These are phyloP conservation scores for Ceratocystis smalleyi DNA, from an alignment of 2,329 filamentous ascomycete species.

Conservation along the genomic window DNA sequence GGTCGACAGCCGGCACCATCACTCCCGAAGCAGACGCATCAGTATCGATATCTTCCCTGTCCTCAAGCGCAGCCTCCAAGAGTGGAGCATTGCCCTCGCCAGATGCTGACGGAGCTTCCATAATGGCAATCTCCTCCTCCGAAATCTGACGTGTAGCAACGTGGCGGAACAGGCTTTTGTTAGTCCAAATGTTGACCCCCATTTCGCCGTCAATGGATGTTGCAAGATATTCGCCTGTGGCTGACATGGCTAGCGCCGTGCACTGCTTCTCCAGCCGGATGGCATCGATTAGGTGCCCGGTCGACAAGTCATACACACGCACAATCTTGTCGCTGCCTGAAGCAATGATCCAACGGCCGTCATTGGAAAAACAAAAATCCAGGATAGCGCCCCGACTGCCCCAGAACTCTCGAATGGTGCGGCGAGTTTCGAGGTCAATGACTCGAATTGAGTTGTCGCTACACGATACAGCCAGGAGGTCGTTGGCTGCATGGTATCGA, in stretches of 20 bases:
- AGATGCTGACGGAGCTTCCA: constrained; percentile 57
- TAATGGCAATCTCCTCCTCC: constrained; percentile 52
- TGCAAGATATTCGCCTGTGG: constrained; percentile 85
- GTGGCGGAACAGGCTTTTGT: constrained; percentile 78
- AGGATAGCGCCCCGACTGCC: constrained; percentile 58
- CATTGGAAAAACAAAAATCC: constrained; percentile 77
- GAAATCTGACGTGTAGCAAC: constrained; percentile 73
- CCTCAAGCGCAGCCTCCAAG: constrained; percentile 30
- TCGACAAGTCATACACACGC: constrained; percentile 88
- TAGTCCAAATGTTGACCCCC: constrained; percentile 92
- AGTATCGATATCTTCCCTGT: constrained; percentile 44
- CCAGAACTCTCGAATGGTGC: constrained; percentile 85
- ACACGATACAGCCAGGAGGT: constrained; percentile 76
- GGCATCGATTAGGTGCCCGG: constrained; percentile 85
- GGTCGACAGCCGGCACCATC: constrained; percentile 46
- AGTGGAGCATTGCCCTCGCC: constrained; percentile 66
- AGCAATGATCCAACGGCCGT: constrained; percentile 85
- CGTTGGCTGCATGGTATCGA: constrained; percentile 67
- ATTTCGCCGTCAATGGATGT: constrained; percentile 68
- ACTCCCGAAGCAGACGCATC: constrained; percentile 35
- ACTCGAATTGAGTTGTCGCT: constrained; percentile 78
- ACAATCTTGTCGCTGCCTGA: constrained; percentile 67
- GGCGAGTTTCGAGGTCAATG: constrained; percentile 78
- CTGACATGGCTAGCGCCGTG: constrained; percentile 73
- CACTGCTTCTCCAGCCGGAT: constrained; percentile 67